Conservation (phyloP, 2,329 filamentous ascomycete genomes). For the Trematosphaeria pertusa region DNA sequence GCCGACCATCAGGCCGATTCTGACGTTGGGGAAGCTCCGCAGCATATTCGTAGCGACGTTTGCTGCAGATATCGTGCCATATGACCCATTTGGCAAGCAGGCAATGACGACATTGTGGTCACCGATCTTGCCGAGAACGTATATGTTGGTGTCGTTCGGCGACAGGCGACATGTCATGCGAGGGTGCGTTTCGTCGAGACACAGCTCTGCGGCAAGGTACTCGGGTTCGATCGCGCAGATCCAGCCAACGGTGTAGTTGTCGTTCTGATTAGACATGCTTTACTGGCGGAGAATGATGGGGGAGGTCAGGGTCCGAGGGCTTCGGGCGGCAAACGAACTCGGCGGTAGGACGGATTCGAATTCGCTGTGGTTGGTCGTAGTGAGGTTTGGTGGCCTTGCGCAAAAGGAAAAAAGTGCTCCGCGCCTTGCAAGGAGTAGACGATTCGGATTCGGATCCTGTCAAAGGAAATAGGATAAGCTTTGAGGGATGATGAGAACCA, state of each 20-base stretch:
- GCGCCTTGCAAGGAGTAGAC: conserved; percentile 6
- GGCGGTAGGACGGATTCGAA: conserved; percentile 4
- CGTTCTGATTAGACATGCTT: conserved; percentile 9
- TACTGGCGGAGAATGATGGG: conserved; percentile 6
- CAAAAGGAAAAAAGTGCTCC: conserved; percentile 7
- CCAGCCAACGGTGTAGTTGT: conserved; percentile 40
- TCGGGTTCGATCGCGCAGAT: conserved; percentile 41
- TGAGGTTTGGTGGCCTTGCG: conserved; percentile 8
- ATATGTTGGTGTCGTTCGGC: conserved; percentile 26
- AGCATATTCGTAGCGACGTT: conserved; percentile 35
- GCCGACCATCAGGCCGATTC: conserved; percentile 51
- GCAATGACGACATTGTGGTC: conserved; percentile 44
- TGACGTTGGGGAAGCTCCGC: conserved; percentile 37
- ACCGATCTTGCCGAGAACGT: conserved; percentile 32
- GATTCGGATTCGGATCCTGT: conserved; percentile 6
- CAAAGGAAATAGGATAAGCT: conserved; percentile 8
- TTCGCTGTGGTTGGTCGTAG: conserved; percentile 7
- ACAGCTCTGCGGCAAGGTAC: conserved; percentile 30
- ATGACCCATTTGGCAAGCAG: conserved; percentile 25
- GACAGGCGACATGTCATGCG: conserved; percentile 15
- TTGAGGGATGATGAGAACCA: conserved; percentile 4
- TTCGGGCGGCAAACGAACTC: background rate
- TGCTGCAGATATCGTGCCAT: conserved; percentile 39
- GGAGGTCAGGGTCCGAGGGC: conserved; percentile 1
- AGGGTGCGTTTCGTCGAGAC: conserved; percentile 34